Percentiles rank a stretch among this genome's conserved stretches.
phyloP scores from a whole-genome alignment of 2,329 filamentous ascomycete genomes.

The Fusarium scirpi region DNA sequence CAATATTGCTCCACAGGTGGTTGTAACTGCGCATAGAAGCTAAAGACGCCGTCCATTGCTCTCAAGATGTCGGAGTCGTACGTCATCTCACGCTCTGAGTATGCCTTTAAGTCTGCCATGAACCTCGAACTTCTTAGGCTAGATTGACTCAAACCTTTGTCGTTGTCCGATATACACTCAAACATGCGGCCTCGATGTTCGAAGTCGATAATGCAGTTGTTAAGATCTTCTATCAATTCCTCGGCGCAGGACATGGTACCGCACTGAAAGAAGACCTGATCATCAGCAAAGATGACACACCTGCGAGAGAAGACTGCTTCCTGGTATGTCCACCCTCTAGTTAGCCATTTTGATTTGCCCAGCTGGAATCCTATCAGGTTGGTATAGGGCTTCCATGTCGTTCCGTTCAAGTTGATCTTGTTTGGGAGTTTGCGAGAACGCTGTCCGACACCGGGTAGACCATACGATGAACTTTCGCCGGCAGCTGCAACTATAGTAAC shows the following conservation, averaged over 20 bases:
- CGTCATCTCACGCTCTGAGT: not conserved
- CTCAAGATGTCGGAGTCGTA: not conserved
- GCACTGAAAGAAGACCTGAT: slow-evolving; percentile 2
- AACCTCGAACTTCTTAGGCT: not conserved
- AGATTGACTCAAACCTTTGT: not conserved
- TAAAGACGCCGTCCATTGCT: not conserved
- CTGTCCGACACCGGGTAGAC: not conserved
- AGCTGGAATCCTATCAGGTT: not conserved
- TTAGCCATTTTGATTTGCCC: not conserved
- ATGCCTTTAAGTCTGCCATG: not conserved
- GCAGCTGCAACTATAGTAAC: not conserved
- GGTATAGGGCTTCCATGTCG: not conserved
- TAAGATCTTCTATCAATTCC: too few species aligned
- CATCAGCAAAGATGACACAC: not conserved
- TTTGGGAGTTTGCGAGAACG: not conserved
- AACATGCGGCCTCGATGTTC: not conserved
- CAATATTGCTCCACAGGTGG: not conserved
- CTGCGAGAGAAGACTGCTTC: slow-evolving; percentile 3
- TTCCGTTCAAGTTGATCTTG: not conserved
- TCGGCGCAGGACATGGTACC: not conserved
- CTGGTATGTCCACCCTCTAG: slow-evolving; percentile 1
- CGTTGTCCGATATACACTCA: not conserved
- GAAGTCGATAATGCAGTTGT: not conserved
- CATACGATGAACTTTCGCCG: not conserved
- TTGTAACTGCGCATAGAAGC: not conserved